Evolutionary conservation across 1,284 basidiomycete species (phyloP).

Genomic region (Tylopilus sp.): DNA sequence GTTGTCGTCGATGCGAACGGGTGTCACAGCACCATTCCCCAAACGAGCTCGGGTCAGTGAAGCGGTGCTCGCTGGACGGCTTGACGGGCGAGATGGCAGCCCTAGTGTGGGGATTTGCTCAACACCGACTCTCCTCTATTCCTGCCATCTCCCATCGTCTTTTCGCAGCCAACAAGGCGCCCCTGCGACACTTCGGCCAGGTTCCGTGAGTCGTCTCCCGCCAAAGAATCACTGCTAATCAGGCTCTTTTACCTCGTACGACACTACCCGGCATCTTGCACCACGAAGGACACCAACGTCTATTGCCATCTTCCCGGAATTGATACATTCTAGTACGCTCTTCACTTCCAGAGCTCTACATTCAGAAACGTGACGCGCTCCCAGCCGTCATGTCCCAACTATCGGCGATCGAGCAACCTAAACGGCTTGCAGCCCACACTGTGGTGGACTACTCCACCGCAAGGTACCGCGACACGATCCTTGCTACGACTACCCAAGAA

Average conservation of each 20-base stretch:
- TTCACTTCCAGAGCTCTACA: not conserved
- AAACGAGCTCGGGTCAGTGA: too few relatives aligned
- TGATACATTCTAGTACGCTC: constrained; percentile 9
- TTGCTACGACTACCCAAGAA: not conserved
- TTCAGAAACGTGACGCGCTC: not conserved
- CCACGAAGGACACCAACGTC: constrained; percentile 4
- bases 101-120: constrained; percentile 4
- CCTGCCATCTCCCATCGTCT: constrained; percentile 20
- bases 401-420: constrained; percentile 68
- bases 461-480: constrained; percentile 50
- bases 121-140: constrained; percentile 1
- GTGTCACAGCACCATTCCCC: too few relatives aligned
- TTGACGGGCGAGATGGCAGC: too few relatives aligned
- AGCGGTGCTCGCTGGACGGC: too few relatives aligned
- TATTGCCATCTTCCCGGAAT: not conserved
- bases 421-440: constrained; percentile 89
- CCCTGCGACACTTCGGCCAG: constrained; percentile 13
- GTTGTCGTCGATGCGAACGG: constrained; percentile 5
- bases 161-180: constrained; percentile 26
- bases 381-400: constrained; percentile 24
- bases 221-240: not conserved
- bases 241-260: not conserved
- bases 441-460: constrained; percentile 89
- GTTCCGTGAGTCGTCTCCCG: constrained; percentile 22
- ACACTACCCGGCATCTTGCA: not conserved